These are phyloP conservation scores for Lathyrus oleraceus DNA, from an alignment of 306 rosid species.

Conservation along the genomic window DNA sequence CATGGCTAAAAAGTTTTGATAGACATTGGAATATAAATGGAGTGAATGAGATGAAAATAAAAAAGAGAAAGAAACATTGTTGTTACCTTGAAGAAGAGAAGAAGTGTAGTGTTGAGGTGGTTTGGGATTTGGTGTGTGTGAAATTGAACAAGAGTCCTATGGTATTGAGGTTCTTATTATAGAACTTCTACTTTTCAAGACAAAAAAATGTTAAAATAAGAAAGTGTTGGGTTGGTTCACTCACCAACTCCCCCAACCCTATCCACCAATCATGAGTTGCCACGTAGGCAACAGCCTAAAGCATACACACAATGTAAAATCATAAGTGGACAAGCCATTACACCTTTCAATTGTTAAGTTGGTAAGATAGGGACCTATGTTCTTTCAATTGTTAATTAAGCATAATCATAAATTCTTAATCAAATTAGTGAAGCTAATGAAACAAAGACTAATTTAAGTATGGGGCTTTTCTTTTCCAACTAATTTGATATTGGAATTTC, in stretches of 20 bases:
- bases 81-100: constrained; percentile 12
- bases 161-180: background rate
- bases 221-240: constrained; percentile 17
- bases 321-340: background rate
- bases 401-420: background rate
- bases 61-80: background rate
- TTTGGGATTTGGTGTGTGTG: constrained; percentile 37
- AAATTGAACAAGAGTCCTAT: background rate
- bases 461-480: background rate
- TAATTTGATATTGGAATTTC: background rate
- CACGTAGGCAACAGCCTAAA: background rate
- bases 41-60: background rate
- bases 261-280: constrained; percentile 3
- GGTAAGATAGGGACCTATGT: constrained; percentile 30
- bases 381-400: background rate
- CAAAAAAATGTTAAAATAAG: background rate
- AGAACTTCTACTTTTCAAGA: constrained; percentile 19
- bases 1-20: background rate
- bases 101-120: constrained; percentile 4
- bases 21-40: background rate
- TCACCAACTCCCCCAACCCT: constrained; percentile 49
- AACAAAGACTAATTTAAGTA: background rate
- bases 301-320: too few relatives aligned
- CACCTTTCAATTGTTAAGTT: constrained; percentile 16
- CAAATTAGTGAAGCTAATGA: background rate